phyloP scores from a whole-genome alignment of 164 flowering plant genomes.

The Vitis rotundifolia region DNA sequence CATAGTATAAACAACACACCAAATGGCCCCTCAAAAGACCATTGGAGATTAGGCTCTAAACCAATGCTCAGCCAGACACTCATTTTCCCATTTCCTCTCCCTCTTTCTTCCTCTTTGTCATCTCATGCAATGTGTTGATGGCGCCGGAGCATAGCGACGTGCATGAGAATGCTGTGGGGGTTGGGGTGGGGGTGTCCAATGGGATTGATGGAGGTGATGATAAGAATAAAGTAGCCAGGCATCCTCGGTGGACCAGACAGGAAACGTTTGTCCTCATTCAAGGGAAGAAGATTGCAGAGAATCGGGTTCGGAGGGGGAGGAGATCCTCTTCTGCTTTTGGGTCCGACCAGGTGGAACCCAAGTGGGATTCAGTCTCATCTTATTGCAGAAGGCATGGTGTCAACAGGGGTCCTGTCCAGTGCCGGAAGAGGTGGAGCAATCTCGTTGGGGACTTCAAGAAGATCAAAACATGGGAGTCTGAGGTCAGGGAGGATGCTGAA shows the following conservation, averaged over 20 bases:
- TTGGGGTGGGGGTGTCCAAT: not conserved
- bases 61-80: no score
- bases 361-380: conserved; percentile 69
- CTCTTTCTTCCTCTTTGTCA: no score
- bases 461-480: conserved; percentile 64
- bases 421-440: conserved; percentile 80
- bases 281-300: conserved; percentile 67
- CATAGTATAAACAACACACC: not conserved
- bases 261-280: conserved; percentile 72
- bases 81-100: no score
- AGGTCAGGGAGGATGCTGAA: conserved; percentile 29
- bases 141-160: not conserved
- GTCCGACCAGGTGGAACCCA: conserved; percentile 50
- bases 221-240: conserved; percentile 40
- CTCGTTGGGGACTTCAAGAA: conserved; percentile 68
- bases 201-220: conserved; percentile 19
- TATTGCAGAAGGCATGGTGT: conserved; percentile 69
- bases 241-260: conserved; percentile 77
- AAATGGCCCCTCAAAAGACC: not conserved
- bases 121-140: not conserved
- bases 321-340: conserved; percentile 21
- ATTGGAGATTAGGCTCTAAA: not conserved
- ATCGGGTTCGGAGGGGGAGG: conserved; percentile 40
- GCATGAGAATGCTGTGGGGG: conserved; percentile 3
- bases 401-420: conserved; percentile 67